A percentile compares a stretch with the other conserved stretches of the same genome.
Conservation (phyloP, 2,329 filamentous ascomycete genomes). For the Chalaropsis thielavioides region DNA sequence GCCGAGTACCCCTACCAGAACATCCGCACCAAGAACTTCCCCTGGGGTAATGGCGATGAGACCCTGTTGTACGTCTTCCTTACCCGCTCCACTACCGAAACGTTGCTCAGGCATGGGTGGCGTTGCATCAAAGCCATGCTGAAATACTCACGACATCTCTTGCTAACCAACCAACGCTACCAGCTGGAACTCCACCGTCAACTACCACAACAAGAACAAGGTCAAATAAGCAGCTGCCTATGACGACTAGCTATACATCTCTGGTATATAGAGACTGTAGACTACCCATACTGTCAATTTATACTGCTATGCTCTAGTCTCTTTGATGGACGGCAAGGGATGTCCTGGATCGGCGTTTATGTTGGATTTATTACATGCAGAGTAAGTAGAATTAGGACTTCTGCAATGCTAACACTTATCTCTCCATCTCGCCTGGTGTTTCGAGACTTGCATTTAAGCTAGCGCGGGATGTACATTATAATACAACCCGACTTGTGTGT, state of each 20-base stretch:
- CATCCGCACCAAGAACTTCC: slow-evolving; percentile 90
- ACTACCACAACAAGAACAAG: slow-evolving; percentile 95
- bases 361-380: neutral
- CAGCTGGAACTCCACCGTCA: slow-evolving; percentile 89
- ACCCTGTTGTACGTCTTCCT: slow-evolving; percentile 47
- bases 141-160: neutral
- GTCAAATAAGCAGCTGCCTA: slow-evolving; percentile 20
- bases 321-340: neutral
- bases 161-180: too few species aligned
- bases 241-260: neutral
- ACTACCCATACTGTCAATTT: neutral
- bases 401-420: neutral
- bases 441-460: too few species aligned
- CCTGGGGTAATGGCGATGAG: slow-evolving; percentile 94
- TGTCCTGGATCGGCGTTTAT: neutral
- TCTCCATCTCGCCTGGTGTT: neutral
- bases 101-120: neutral
- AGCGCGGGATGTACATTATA: too few species aligned
- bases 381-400: neutral
- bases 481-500: too few species aligned
- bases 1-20: slow-evolving; percentile 95
- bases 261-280: neutral
- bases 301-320: neutral
- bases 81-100: neutral
- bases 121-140: neutral